Conservation (phyloP, 345 rosid species). For the Citrus unshiu region DNA sequence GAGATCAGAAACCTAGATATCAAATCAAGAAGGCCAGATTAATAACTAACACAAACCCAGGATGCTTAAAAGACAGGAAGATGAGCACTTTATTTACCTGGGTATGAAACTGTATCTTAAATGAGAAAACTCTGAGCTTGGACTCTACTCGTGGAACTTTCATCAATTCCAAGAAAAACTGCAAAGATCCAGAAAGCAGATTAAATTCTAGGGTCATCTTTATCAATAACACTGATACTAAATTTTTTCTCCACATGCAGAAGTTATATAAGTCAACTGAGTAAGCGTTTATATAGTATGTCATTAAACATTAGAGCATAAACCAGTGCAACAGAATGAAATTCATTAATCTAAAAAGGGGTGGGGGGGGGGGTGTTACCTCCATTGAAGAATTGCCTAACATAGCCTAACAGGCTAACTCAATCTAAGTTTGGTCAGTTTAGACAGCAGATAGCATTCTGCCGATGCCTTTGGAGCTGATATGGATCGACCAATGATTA, state of each 20-base stretch:
- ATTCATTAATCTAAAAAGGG: neutral
- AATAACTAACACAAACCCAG: constrained; percentile 11
- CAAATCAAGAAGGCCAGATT: constrained; percentile 10
- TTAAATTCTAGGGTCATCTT: constrained; percentile 8
- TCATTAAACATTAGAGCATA: neutral
- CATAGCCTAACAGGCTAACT: neutral
- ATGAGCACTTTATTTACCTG: constrained; percentile 50
- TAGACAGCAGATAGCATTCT: neutral
- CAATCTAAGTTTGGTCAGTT: neutral
- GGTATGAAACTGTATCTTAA: constrained; percentile 75
- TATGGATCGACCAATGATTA: neutral
- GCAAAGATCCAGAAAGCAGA: constrained; percentile 29
- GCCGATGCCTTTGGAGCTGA: neutral
- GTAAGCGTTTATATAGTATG: neutral
- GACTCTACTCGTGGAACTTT: constrained; percentile 86
- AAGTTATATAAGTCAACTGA: neutral
- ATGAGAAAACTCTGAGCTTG: constrained; percentile 89
- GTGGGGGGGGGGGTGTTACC: neutral
- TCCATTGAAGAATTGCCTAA: neutral
- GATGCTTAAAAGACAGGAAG: constrained; percentile 2
- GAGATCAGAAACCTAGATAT: constrained; percentile 72
- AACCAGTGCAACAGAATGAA: neutral
- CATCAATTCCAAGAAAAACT: constrained; percentile 93
- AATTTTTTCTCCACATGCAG: neutral
- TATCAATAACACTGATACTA: neutral